Conservation (phyloP, 2,329 filamentous ascomycete genomes). For the Ascochyta rabiei region DNA sequence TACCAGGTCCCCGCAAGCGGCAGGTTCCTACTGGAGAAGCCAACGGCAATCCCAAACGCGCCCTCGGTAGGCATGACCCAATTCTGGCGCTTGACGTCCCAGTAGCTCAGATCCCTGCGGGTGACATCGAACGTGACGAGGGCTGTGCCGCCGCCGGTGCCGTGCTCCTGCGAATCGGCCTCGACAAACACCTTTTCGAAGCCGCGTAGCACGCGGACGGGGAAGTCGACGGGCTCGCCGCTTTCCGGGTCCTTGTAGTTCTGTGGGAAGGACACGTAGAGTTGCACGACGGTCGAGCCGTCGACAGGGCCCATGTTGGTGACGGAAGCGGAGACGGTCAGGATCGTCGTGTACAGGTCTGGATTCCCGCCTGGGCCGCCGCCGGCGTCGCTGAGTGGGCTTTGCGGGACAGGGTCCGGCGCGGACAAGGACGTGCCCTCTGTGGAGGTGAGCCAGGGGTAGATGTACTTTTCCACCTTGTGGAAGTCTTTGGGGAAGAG, state of each 20-base stretch:
- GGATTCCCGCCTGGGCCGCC: conserved; percentile 73
- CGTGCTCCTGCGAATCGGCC: conserved; percentile 30
- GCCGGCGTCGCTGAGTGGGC: conserved; percentile 64
- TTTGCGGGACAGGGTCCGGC: conserved; percentile 64
- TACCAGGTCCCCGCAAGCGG: conserved; percentile 41
- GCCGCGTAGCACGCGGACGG: conserved; percentile 47
- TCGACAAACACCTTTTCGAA: conserved; percentile 52
- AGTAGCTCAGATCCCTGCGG: conserved; percentile 51
- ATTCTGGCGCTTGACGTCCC: conserved; percentile 49
- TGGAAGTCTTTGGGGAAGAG: conserved; percentile 67
- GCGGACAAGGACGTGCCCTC: conserved; percentile 55
- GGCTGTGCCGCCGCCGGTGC: conserved; percentile 23
- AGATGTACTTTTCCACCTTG: conserved; percentile 72
- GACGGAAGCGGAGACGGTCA: conserved; percentile 59
- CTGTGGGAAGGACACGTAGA: conserved; percentile 60
- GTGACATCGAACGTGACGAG: conserved; percentile 48
- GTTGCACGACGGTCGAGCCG: conserved; percentile 62
- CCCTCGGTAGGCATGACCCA: conserved; percentile 48
- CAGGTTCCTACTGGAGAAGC: conserved; percentile 45
- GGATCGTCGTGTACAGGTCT: conserved; percentile 65
- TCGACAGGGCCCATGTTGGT: conserved; percentile 65
- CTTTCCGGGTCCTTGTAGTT: conserved; percentile 50
- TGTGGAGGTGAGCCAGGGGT: conserved; percentile 68
- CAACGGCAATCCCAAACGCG: conserved; percentile 38
- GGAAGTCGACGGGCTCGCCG: conserved; percentile 63